Base-by-base conservation (phyloP, 2,329 filamentous ascomycete genomes). In the Trichoderma semiorbis region DNA sequence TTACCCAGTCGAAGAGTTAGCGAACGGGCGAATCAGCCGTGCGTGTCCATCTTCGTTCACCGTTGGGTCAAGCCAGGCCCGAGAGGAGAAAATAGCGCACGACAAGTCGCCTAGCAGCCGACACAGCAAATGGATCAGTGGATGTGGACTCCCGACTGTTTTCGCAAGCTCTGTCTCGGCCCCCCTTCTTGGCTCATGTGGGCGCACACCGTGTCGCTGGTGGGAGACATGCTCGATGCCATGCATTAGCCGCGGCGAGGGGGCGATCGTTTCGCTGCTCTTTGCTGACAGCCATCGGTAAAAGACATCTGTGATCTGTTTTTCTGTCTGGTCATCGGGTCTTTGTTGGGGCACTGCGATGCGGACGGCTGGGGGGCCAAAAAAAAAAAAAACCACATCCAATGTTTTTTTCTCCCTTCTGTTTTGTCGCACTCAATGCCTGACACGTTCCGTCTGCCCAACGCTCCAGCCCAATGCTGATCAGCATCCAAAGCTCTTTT, bases 271-370 rank as follows among this genome's bases (percentile, higher is more conserved):
- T n/a, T 64, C 26, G 47, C 34, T 26, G 69, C 50, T 24, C n/a
- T 24, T 16, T 65, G 69, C 69, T 43, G 69, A 58, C 61, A 50
- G 69, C 50, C 50, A 71, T 71, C 69, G 69, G 61, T 14, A 32
- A 71, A 71, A 65, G 61, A 57, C 69, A 64, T 53, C 69, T 60
- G 50, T 24, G 69, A 71, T 71, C 61, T 57, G 61, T 32, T 43
- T 64, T 39, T 28, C 47, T 70, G 28, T 67, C 21, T 60, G 43
- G 57, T 60, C 30, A 39, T 24, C 50, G 43, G 47, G 43, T 60
- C 43, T 28, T 14, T 55, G 50, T 30, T 55, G 32, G 55, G 57
- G 57, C 26, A 4, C 30, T 36, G 43, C 14, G 62, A 30, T 30
- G 12, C 28, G 34, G n/a, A 18, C 14, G 43, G 18, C 28, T 53